Evolutionary conservation across 768 basidiomycete genomes (phyloP).

Genomic region (Clavaria fumosa): DNA sequence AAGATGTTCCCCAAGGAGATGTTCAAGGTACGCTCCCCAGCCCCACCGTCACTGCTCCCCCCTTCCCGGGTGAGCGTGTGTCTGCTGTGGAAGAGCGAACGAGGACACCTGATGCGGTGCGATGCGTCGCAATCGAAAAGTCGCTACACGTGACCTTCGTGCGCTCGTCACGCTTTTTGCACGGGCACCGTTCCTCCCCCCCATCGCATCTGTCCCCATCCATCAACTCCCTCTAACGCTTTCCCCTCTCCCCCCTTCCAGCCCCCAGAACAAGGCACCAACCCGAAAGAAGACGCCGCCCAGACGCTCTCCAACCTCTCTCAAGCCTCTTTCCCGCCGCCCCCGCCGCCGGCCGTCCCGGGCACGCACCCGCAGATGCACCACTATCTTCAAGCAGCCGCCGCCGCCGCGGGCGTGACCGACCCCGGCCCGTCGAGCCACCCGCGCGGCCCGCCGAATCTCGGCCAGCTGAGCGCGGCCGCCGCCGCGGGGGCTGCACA

Average conservation of each 20-base stretch:
- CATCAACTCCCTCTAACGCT: slow-evolving; percentile 3
- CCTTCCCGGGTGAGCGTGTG: slow-evolving; percentile 15
- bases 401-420: too few relatives aligned
- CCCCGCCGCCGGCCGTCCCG: slow-evolving; percentile 12
- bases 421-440: slow-evolving; percentile 65
- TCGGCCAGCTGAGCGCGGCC: slow-evolving; percentile 38
- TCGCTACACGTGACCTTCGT: slow-evolving; percentile 23
- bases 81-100: too few relatives aligned
- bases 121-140: too few relatives aligned
- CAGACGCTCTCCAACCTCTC: slow-evolving; percentile 41
- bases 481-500: slow-evolving; percentile 16
- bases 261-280: slow-evolving; percentile 32
- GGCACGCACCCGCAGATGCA: slow-evolving; percentile 19
- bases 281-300: slow-evolving; percentile 45
- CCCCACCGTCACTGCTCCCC: slow-evolving; percentile 8
- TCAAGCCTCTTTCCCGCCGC: slow-evolving; percentile 21
- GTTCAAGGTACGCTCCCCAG: slow-evolving; percentile 35
- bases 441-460: slow-evolving; percentile 49
- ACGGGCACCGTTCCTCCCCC: too few relatives aligned
- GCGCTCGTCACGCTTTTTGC: slow-evolving; percentile 8
- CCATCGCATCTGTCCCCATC: slow-evolving; percentile 9
- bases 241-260: slow-evolving; percentile 13
- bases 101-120: too few relatives aligned
- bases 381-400: slow-evolving; percentile 37
- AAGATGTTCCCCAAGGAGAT: too few relatives aligned